These are phyloP conservation scores for Aquilaria agallochum DNA, from an alignment of 441 rosid genomes.

Conservation along the genomic window DNA sequence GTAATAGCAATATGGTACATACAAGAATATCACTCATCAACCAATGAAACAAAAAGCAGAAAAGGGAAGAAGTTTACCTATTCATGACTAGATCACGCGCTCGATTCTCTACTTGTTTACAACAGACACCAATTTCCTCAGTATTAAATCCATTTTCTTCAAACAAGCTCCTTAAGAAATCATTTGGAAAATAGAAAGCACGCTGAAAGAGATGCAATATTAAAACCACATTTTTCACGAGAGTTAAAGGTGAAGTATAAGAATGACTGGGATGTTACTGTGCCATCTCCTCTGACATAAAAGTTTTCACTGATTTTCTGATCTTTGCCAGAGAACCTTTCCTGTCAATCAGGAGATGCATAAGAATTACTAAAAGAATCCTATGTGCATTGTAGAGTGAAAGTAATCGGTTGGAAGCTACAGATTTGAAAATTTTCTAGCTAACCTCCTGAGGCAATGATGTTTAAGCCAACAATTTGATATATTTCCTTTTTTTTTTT, in stretches of 20 bases:
- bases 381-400: too few relatives aligned
- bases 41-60: background rate
- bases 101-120: slow-evolving; percentile 95
- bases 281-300: slow-evolving; percentile 95
- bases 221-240: slow-evolving; percentile 3
- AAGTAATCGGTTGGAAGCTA: too few relatives aligned
- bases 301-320: slow-evolving; percentile 86
- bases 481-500: too few relatives aligned
- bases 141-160: slow-evolving; percentile 65
- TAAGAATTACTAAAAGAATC: background rate
- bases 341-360: slow-evolving; percentile 40
- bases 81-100: slow-evolving; percentile 87
- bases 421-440: too few relatives aligned
- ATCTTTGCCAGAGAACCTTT: slow-evolving; percentile 82
- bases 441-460: too few relatives aligned
- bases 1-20: slow-evolving; percentile 17
- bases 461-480: too few relatives aligned
- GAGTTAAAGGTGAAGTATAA: slow-evolving; percentile 10
- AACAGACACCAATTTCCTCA: slow-evolving; percentile 73
- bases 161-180: slow-evolving; percentile 63
- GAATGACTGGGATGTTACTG: slow-evolving; percentile 50
- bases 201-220: slow-evolving; percentile 47
- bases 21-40: background rate
- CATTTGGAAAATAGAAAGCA: slow-evolving; percentile 88
- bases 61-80: slow-evolving; percentile 33